Evolutionary conservation across 768 basidiomycete species (phyloP).

Genomic region (Phylloporus sp.): DNA sequence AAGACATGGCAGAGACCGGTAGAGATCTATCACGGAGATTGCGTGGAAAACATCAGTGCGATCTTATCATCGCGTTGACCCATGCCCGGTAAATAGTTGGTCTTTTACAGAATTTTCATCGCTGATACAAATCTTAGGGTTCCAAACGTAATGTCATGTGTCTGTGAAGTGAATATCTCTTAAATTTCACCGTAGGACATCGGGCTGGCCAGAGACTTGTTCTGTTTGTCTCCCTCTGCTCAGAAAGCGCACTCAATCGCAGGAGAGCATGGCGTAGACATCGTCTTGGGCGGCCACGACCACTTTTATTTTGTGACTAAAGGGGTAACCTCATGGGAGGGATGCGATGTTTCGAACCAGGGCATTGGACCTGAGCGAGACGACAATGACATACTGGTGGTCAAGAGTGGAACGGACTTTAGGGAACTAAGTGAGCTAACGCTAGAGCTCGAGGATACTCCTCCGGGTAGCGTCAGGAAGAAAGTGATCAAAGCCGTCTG

Average conservation of each 20-base stretch:
- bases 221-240: constrained; percentile 56
- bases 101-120: neutral
- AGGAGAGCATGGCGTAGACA: constrained; percentile 70
- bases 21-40: constrained; percentile 68
- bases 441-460: constrained; percentile 57
- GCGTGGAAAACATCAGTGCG: constrained; percentile 68
- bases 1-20: constrained; percentile 69
- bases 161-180: neutral
- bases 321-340: constrained; percentile 65
- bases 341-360: constrained; percentile 47
- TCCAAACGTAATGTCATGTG: constrained; percentile 24
- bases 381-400: constrained; percentile 63
- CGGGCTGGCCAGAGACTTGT: constrained; percentile 56
- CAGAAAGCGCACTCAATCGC: constrained; percentile 43
- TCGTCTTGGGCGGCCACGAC: constrained; percentile 86
- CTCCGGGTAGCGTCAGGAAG: constrained; percentile 57
- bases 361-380: constrained; percentile 69
- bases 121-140: constrained; percentile 20
- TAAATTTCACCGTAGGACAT: constrained; percentile 60
- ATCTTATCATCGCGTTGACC: constrained; percentile 81
- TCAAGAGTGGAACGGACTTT: constrained; percentile 91
- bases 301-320: constrained; percentile 75
- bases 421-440: constrained; percentile 76
- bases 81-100: constrained; percentile 59
- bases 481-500: constrained; percentile 59